phyloP scores from a whole-genome alignment of 352 stramenopile genomes.

The Pythium periplocum region DNA sequence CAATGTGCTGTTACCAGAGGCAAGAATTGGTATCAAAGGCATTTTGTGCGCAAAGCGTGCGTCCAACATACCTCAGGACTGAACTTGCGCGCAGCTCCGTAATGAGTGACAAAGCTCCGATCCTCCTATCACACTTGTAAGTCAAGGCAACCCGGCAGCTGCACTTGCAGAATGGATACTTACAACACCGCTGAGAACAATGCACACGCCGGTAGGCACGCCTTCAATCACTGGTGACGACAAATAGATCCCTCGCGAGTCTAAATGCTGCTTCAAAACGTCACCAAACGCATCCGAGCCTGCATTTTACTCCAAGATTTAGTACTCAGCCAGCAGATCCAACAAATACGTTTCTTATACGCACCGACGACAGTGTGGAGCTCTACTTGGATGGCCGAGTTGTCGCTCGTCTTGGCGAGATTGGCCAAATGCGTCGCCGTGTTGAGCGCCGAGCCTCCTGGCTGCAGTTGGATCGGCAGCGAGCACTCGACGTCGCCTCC shows the following conservation, averaged over 20 bases:
- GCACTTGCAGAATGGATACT: neutral
- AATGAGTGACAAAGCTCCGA: constrained; percentile 81
- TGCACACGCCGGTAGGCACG: constrained; percentile 67
- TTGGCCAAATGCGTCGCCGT: constrained; percentile 76
- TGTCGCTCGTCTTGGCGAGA: constrained; percentile 23
- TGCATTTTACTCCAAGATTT: constrained; percentile 9
- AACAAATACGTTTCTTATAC: constrained; percentile 2
- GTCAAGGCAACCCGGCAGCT: neutral
- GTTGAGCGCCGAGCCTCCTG: constrained; percentile 78
- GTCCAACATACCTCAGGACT: constrained; percentile 36
- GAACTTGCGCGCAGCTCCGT: constrained; percentile 60
- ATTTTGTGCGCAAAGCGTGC: neutral
- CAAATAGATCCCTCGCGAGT: constrained; percentile 26
- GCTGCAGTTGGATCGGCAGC: constrained; percentile 65
- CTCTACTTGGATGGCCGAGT: constrained; percentile 31
- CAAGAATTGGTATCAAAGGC: neutral
- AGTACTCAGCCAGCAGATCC: constrained; percentile 1
- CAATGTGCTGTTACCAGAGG: constrained; percentile 41
- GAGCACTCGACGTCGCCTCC: constrained; percentile 69
- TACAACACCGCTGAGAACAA: constrained; percentile 66
- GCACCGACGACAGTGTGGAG: constrained; percentile 59
- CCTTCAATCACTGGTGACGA: constrained; percentile 33
- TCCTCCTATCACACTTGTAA: constrained; percentile 34
- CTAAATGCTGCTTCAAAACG: constrained; percentile 30
- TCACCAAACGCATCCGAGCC: constrained; percentile 27